Evolutionary conservation across 352 stramenopile genomes (phyloP), one percentile per base, ranked within the genome.

Genomic region (Aphanomyces invadans): DNA sequence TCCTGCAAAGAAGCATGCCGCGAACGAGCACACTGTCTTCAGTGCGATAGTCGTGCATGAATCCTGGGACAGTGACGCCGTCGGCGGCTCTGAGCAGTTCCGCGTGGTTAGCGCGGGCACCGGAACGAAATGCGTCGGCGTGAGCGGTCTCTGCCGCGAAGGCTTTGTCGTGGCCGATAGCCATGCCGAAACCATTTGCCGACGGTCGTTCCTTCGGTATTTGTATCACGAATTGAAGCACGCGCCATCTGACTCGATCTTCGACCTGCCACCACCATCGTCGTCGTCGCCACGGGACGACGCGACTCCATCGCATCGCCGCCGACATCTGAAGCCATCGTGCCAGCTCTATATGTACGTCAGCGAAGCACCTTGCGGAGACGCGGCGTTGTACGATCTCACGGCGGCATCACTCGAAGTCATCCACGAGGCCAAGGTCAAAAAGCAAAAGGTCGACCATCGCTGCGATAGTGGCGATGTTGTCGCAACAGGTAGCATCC

Each of bases 331-430:
- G n/a, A 83, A 80, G 52, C 45, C 62, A 0, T 68, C 81, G 42
- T 74, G 90, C 64, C 73, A 77, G 36, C 75, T 98, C 36, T 88
- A 97, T 75, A 74, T 98, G 11, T 98, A 90, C 68, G 87, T 97
- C 56, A 97, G 80, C 55, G 91, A 97, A 76, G 83, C 89, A 12
- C 94, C 94, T 5, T 98, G 94, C 73, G 94, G 92, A 42, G 92
- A 98, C 74, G 87, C 87, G 5, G 83, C 90, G n/a, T 97, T 98
- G 65, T 97, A 98, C 72, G 61, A 81, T 36, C 65, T 95, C n/a
- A 79, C 79, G 2, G 72, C 82, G 44, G 78, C 87, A 7, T 82
- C 95, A 5, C 77, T 91, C 12, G 73, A 89, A 32, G 73, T 74
- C 31, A 71, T 89, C 10, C 76, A 86, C 19, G 48, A 62, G 19